phyloP scores from a whole-genome alignment of 2,329 filamentous ascomycete genomes.

The Pseudovirgaria hyperparasitica region DNA sequence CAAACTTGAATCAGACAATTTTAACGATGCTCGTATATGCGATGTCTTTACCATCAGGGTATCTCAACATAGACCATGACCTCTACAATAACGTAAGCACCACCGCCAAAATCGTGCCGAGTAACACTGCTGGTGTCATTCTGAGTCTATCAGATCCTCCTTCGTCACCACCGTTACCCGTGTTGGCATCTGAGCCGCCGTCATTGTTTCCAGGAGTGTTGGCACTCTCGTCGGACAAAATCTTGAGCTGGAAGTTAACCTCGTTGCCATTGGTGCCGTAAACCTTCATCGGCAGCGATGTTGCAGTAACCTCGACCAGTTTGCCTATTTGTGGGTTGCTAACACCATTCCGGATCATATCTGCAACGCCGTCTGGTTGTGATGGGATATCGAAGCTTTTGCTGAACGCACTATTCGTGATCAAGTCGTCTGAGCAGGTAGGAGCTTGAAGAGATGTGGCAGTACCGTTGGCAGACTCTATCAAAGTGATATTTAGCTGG shows the following conservation, averaged over 20 bases:
- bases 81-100: no score
- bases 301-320: conserved; percentile 47
- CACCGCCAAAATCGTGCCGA: no score
- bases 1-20: no score
- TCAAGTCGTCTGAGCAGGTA: conserved; percentile 52
- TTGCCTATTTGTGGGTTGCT: conserved; percentile 42
- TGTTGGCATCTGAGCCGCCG: conserved; percentile 8
- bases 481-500: conserved; percentile 55
- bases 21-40: no score
- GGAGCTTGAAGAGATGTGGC: conserved; percentile 45
- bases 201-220: conserved; percentile 40
- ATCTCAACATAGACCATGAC: no score
- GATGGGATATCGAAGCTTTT: conserved; percentile 67
- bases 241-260: conserved; percentile 51
- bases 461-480: conserved; percentile 51
- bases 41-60: no score
- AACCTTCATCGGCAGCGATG: conserved; percentile 44
- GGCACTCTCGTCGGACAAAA: conserved; percentile 36
- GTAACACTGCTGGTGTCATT: no score
- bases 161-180: no score
- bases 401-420: conserved; percentile 53
- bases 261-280: conserved; percentile 41
- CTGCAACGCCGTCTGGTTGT: conserved; percentile 53
- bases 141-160: no score
- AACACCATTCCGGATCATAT: conserved; percentile 68